Base-by-base conservation (phyloP, 148 eudicot genomes). In the Rhododendron griersonianum region DNA sequence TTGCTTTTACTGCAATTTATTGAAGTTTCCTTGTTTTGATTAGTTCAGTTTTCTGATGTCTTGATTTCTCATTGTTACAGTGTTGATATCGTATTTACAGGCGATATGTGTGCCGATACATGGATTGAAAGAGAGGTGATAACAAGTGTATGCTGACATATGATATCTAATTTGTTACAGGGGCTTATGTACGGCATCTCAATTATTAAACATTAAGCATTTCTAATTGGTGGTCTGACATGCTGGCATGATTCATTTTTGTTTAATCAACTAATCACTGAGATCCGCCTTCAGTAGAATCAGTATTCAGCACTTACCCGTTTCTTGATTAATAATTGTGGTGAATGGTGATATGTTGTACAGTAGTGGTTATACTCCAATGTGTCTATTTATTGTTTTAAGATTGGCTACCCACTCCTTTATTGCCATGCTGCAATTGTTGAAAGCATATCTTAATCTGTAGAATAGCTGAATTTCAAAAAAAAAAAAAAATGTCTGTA, bases 111-210 rank as follows among this genome's bases (percentile, higher is more conserved):
- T 90, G 99, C 99, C 81, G 99, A 97, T 94, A 90, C 96, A 78
- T 97, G 99, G 99, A 97, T 97, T 86, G 99, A 97, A 88, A 95
- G 94, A 90, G 99, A 97, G 99, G 99, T 95, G 88, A 51, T 85
- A 19, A 81, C 44, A 19, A 71, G 47, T 63, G 25, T 78, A 83
- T 75, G 81, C 4, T 55, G 19, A n/a, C 55, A 77, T 7, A 41
- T 82, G n/a, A 71, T 55, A 78, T 83, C 44, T 33, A 30, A 41
- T 74, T 67, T 18, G n/a, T 81, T 61, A 6, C 7, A 61, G 8
- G 1, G 30, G 15, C 61, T 7, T 53, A 75, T 5, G 19, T 55
- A 19, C 1, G 81, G 65, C 45, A 81, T 55, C 45, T 81, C 57
- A 45, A 47, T 44, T 14, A 48, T 19, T 21, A 50, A 77, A 48